A percentile compares a stretch with the other conserved stretches of the same genome.
Conservation (phyloP, 345 rosid genomes). For the Citrus hindsii region DNA sequence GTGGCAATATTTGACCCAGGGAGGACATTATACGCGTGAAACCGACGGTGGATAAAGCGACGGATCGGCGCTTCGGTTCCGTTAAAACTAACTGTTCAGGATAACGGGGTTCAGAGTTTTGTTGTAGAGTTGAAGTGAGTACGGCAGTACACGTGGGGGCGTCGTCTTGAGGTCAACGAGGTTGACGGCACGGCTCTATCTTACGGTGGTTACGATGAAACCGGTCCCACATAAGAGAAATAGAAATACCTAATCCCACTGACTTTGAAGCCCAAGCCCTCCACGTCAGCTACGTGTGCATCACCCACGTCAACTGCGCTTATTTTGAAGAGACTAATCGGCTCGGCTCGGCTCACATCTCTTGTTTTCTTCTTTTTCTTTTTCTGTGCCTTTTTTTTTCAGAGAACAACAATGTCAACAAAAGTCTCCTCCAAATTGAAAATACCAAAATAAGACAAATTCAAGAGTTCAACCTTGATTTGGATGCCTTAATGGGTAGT, state of each 20-base stretch:
- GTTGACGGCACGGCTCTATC: slow-evolving; percentile 78
- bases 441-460: too few species aligned
- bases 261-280: slow-evolving; percentile 31
- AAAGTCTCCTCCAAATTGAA: too few species aligned
- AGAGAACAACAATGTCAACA: too few species aligned
- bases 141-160: slow-evolving; percentile 36
- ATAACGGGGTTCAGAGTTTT: slow-evolving; percentile 9
- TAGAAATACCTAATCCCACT: slow-evolving; percentile 58
- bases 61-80: slow-evolving; percentile 15
- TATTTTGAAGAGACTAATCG: too few species aligned
- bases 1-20: slow-evolving; percentile 3
- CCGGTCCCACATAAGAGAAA: slow-evolving; percentile 26
- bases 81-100: slow-evolving; percentile 18
- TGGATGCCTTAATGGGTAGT: not conserved
- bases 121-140: slow-evolving; percentile 15
- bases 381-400: too few species aligned
- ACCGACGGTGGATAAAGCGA: slow-evolving; percentile 13
- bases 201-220: slow-evolving; percentile 41
- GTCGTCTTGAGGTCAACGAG: slow-evolving; percentile 57
- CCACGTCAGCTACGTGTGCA: slow-evolving; percentile 33
- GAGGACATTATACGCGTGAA: not conserved
- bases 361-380: not conserved
- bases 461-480: too few species aligned
- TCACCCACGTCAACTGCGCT: slow-evolving; percentile 32
- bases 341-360: not conserved